Evolutionary conservation across 768 basidiomycete species (phyloP).

Genomic region (Amanita rubescens): DNA sequence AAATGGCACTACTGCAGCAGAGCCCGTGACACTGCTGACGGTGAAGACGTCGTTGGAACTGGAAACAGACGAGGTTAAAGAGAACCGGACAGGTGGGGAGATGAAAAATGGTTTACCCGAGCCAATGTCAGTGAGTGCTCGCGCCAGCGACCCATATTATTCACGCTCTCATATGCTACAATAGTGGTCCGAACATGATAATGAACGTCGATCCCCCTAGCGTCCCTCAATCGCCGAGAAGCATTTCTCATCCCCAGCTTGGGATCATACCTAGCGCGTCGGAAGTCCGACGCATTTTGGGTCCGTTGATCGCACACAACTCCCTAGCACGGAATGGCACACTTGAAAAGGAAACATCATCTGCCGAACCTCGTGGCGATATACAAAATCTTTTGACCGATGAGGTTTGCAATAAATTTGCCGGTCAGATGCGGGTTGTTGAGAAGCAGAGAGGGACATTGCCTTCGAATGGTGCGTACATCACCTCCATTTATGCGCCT

Average conservation of each 20-base stretch:
- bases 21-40: background rate
- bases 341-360: background rate
- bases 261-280: background rate
- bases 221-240: background rate
- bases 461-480: background rate
- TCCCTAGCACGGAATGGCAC: background rate
- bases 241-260: background rate
- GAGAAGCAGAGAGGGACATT: background rate
- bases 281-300: background rate
- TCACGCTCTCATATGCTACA: background rate
- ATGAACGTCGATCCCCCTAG: background rate
- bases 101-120: background rate
- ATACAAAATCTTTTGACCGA: conserved; percentile 19
- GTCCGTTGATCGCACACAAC: background rate
- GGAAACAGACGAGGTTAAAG: background rate
- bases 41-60: background rate
- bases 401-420: conserved; percentile 18
- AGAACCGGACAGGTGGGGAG: background rate
- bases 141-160: background rate
- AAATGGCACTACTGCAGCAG: background rate
- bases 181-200: background rate
- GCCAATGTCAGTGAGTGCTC: conserved; percentile 4
- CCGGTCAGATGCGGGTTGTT: conserved; percentile 13
- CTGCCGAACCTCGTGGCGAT: conserved; percentile 8
- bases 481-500: background rate